Base-by-base conservation (phyloP, 371 early-diverging fungal species). In the Mucor irregularis region DNA sequence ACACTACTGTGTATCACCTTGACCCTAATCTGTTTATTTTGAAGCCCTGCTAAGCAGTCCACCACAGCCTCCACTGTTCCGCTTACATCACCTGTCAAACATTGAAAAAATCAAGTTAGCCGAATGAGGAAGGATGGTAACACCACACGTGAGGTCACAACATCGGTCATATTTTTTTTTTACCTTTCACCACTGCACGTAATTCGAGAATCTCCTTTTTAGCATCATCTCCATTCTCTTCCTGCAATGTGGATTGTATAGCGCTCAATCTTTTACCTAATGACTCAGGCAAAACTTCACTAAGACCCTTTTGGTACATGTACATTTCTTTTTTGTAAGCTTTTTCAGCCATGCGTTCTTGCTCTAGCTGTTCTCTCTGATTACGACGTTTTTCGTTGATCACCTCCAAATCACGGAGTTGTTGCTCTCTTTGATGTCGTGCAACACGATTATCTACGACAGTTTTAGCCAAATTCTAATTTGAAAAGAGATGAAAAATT, bases 11-110 rank as follows among this genome's bases (percentile, higher is more conserved):
- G 74, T 13, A 96, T 81, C 8, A 96, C 85, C 24, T 85, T 83
- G 46, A 87, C 78, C 8, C 77, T 64, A 56, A 93, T 89, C 58
- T 94, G 89, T 61, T 90, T 85, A 26, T 77, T 82, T 2, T 94
- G 92, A 17, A 98, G 65, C 4, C 85, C 84, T 39, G 76, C 59
- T 13, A 98, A 68, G n/a, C 89, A 85, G 47, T 88, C 88, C 1
- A 83, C 78, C 5, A 98, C 81, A 0, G 98, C 97, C 66, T 97
- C 98, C 8, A 93, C 82, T 3, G 97, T 93, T 21, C 98, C 98
- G 47, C 90, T 90, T 4, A 98, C 98, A 69, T 98, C 98, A 48
- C 90, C 93, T 84, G 80, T 72, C 44, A 66, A 60, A 43, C 67
- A 56, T 22, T 33, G 43, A 28, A 25, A 42, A 37, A 46, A 25